A percentile compares a stretch with the other conserved stretches of the same genome.
These are phyloP conservation scores for Fusarium camptoceras DNA, from an alignment of 2,329 filamentous ascomycete species.

Conservation along the genomic window DNA sequence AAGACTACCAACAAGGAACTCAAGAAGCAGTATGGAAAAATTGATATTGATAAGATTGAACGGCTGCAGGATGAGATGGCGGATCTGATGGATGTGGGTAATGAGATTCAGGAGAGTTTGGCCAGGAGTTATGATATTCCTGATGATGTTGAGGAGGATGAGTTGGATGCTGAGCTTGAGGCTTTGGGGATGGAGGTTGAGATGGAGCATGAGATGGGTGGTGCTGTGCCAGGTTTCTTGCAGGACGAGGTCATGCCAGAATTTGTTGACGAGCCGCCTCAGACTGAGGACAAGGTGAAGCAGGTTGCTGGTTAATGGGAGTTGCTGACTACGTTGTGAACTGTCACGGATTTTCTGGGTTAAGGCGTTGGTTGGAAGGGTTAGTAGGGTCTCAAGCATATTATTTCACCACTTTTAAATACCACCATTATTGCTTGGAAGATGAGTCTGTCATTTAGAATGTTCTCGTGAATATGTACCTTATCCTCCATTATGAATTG, in stretches of 20 bases:
- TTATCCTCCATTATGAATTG: not conserved
- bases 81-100: constrained; percentile 95
- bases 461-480: not conserved
- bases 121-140: constrained; percentile 92
- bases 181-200: constrained; percentile 95
- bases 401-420: constrained; percentile 14
- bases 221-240: constrained; percentile 84
- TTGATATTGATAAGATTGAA: constrained; percentile 98
- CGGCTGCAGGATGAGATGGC: constrained; percentile 99
- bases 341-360: constrained; percentile 11
- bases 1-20: constrained; percentile 96
- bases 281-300: constrained; percentile 79
- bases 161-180: constrained; percentile 96
- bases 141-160: constrained; percentile 95
- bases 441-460: not conserved
- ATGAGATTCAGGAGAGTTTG: constrained; percentile 97
- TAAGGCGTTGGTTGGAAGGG: constrained; percentile 43
- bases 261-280: constrained; percentile 92
- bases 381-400: constrained; percentile 35
- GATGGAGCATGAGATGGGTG: constrained; percentile 75
- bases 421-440: not conserved
- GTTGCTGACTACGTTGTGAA: not conserved
- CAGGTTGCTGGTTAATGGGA: constrained; percentile 72
- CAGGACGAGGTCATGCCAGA: constrained; percentile 87
- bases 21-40: constrained; percentile 94